Evolutionary conservation across 106 monocot species (phyloP).

Genomic region (Dendrobium huoshanense): DNA sequence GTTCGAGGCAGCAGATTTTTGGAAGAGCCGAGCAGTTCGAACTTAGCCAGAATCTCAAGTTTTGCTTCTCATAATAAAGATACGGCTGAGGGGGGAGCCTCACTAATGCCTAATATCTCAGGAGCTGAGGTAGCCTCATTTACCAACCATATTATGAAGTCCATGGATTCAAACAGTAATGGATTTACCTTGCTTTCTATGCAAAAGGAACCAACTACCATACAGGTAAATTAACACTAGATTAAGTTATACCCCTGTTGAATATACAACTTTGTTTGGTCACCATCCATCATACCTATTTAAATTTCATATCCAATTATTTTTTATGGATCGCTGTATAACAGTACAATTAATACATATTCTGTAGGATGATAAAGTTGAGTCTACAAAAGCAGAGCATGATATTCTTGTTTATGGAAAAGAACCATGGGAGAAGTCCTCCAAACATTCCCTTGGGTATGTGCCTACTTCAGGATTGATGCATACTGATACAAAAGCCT

Average conservation of each 20-base stretch:
- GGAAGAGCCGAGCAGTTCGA: not conserved
- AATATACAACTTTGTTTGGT: not conserved
- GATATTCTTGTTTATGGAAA: not conserved
- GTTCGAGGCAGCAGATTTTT: not conserved
- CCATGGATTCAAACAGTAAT: not conserved
- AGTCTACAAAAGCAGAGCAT: not conserved
- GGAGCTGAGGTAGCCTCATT: not conserved
- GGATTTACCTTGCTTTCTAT: not conserved
- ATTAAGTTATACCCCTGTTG: not conserved
- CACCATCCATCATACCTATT: too few species aligned
- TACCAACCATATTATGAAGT: not conserved
- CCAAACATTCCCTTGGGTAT: not conserved
- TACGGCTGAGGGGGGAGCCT: not conserved
- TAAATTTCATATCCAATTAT: not conserved
- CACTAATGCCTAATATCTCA: not conserved
- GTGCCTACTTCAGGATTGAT: not conserved
- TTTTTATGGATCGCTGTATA: not conserved
- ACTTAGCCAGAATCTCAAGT: not conserved
- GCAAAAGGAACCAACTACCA: not conserved
- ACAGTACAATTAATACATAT: not conserved
- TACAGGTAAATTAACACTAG: not conserved
- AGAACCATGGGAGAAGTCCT: not conserved
- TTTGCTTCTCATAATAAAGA: not conserved
- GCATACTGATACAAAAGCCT: not conserved
- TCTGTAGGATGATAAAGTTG: conserved; percentile 4